Percentiles rank a stretch among this genome's conserved stretches.
Evolutionary conservation across 257 asterid genomes (phyloP).

Genomic region (Ocimum tenuiflorum): DNA sequence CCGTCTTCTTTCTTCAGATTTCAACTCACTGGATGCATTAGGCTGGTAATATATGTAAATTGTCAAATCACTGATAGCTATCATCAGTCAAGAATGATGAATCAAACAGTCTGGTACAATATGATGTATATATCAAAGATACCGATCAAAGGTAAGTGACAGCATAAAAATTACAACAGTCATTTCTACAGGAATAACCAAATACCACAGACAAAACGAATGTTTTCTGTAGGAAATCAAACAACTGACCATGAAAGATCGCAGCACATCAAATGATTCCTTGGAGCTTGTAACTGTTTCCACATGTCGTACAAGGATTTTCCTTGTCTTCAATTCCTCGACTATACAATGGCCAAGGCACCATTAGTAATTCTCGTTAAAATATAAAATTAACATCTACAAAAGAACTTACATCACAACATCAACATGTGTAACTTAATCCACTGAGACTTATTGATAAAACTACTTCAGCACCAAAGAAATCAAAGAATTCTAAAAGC

Average conservation of each 20-base stretch:
- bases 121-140: background rate
- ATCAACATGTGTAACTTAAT: background rate
- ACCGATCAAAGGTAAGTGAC: background rate
- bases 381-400: background rate
- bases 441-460: background rate
- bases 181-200: background rate
- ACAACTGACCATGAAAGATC: slow-evolving; percentile 62
- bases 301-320: slow-evolving; percentile 70
- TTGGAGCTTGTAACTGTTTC: slow-evolving; percentile 64
- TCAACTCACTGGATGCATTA: slow-evolving; percentile 32
- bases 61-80: slow-evolving; percentile 20
- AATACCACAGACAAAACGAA: background rate
- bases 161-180: background rate
- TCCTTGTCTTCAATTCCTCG: slow-evolving; percentile 50
- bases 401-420: background rate
- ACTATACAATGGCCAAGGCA: slow-evolving; percentile 30
- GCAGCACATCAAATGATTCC: slow-evolving; percentile 55
- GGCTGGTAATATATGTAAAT: slow-evolving; percentile 38
- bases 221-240: background rate
- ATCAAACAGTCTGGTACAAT: background rate
- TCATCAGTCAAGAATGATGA: background rate
- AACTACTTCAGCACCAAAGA: background rate
- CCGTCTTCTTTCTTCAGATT: slow-evolving; percentile 39
- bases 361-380: background rate
- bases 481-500: background rate